Evolutionary conservation across 805 yeast species (phyloP), one percentile per base, ranked within the genome.

Genomic region (Tetrapisispora phaffii): DNA sequence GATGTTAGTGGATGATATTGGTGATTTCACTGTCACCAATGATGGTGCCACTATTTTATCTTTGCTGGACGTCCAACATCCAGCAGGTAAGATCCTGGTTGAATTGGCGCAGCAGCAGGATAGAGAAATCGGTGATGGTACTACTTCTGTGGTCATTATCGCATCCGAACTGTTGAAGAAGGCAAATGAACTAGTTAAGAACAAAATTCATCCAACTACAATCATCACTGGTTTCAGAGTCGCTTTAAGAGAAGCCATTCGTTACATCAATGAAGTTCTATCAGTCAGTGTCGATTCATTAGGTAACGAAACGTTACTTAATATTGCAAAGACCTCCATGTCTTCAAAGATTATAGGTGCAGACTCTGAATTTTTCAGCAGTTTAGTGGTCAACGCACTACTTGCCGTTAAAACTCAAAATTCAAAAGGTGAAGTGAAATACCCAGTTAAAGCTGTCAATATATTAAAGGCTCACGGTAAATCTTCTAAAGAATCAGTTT

Each of bases 81-180:
- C 99, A 31, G 98, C 98, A 1, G 98, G 97, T 16, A 90, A 88
- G 69, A 93, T 93, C 56, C 72, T 93, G 47, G 98, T 93, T 41
- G 97, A 93, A 61, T 75, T 93, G 60, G 98, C 98, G 2, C 96
- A 93, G 66, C 97, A 93, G 66, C 99, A 93, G 71, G 99, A 93
- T 66, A 79, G 96, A 58, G 99, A 93, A 68, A 96, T 93, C 44
- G 98, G 97, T 49, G 97, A 89, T 61, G 97, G 97, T 55, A 89
- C 99, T 37, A 93, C 99, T 0, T 85, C 96, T 15, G 98, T 93
- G 42, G 98, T 93, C 34, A 88, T 93, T 50, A 82, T 94, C 62
- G 97, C 98, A 21, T 76, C 95, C 31, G 99, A 93, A 68, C 70
- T 93, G 46, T 73, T 93, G 59, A 85, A 85, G 58, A 77, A 96